Conservation (phyloP, 2,329 filamentous ascomycete genomes). For the Calonectria leucothoes region DNA sequence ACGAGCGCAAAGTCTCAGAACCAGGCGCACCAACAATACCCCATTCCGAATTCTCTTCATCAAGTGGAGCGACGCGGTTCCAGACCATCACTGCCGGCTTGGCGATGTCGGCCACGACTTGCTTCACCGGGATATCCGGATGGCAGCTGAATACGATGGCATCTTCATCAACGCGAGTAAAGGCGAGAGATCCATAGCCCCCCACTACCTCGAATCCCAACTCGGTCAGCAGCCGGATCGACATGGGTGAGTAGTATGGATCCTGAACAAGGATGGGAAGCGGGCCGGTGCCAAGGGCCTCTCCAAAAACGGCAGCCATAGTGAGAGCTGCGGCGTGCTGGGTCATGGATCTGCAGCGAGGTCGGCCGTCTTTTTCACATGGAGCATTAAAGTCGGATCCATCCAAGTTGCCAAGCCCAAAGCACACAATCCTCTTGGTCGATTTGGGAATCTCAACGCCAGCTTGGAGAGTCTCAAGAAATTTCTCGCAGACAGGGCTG, state of each 20-base stretch:
- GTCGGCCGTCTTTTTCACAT: not conserved
- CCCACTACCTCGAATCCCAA: slow-evolving; percentile 19
- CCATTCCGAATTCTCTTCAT: not conserved
- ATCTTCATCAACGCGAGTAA: slow-evolving; percentile 30
- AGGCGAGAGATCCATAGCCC: slow-evolving; percentile 19
- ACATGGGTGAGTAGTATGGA: slow-evolving; percentile 9
- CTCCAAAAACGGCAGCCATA: not conserved
- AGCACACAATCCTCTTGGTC: slow-evolving; percentile 8
- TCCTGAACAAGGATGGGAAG: slow-evolving; percentile 20
- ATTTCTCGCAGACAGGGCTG: not conserved
- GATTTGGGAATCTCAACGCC: not conserved
- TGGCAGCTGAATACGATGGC: slow-evolving; percentile 24
- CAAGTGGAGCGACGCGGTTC: not conserved
- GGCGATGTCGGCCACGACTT: slow-evolving; percentile 35
- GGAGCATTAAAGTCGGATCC: not conserved
- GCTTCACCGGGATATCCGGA: slow-evolving; percentile 29
- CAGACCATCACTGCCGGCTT: slow-evolving; percentile 29
- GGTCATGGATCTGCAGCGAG: not conserved
- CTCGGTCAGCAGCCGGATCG: not conserved
- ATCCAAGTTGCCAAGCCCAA: slow-evolving; percentile 11
- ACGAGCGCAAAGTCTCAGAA: not conserved
- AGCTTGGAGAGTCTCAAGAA: not conserved
- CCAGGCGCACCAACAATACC: not conserved
- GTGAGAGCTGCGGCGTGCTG: slow-evolving; percentile 9
- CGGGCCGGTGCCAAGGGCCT: not conserved